phyloP scores from a whole-genome alignment of 1,284 basidiomycete species.

The Cutaneotrichosporon mucoides region DNA sequence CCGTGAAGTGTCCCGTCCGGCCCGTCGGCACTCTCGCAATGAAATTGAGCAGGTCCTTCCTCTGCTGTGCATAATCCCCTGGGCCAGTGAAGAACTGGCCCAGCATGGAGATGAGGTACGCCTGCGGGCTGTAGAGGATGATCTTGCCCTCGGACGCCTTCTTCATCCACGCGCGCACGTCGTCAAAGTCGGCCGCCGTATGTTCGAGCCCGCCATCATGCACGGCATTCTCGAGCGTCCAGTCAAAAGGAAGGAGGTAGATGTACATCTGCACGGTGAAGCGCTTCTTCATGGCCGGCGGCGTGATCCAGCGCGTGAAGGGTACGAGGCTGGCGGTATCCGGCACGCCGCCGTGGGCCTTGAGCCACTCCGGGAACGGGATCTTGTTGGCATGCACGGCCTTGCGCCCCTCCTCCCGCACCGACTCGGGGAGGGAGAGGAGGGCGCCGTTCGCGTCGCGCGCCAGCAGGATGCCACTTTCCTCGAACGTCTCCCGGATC shows the following conservation, averaged over 20 bases:
- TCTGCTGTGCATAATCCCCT: slow-evolving; percentile 9
- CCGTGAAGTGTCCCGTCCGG: not conserved
- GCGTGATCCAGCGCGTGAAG: slow-evolving; percentile 22
- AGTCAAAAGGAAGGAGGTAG: slow-evolving; percentile 11
- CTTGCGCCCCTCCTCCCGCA: slow-evolving; percentile 12
- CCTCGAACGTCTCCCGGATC: slow-evolving; percentile 22
- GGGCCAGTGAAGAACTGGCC: slow-evolving; percentile 4
- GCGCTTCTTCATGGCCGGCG: slow-evolving; percentile 7
- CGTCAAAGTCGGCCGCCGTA: slow-evolving; percentile 15
- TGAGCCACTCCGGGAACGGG: slow-evolving; percentile 12
- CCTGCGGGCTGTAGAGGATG: slow-evolving; percentile 18
- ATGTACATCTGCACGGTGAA: slow-evolving; percentile 22
- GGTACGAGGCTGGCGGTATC: slow-evolving; percentile 13
- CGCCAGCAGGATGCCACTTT: slow-evolving; percentile 19
- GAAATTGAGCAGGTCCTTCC: slow-evolving; percentile 1
- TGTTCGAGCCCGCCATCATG: slow-evolving; percentile 20
- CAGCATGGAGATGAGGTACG: slow-evolving; percentile 14
- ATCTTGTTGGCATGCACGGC: slow-evolving; percentile 15
- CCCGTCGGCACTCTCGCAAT: slow-evolving; percentile 3
- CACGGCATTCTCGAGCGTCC: not conserved
- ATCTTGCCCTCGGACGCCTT: slow-evolving; percentile 4
- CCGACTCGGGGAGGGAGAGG: slow-evolving; percentile 1
- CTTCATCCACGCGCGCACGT: slow-evolving; percentile 5
- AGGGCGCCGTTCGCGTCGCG: not conserved
- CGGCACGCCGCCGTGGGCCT: slow-evolving; percentile 10